Conservation (phyloP, 139 green algal genomes). For the Zygnema circumcarinatum region DNA sequence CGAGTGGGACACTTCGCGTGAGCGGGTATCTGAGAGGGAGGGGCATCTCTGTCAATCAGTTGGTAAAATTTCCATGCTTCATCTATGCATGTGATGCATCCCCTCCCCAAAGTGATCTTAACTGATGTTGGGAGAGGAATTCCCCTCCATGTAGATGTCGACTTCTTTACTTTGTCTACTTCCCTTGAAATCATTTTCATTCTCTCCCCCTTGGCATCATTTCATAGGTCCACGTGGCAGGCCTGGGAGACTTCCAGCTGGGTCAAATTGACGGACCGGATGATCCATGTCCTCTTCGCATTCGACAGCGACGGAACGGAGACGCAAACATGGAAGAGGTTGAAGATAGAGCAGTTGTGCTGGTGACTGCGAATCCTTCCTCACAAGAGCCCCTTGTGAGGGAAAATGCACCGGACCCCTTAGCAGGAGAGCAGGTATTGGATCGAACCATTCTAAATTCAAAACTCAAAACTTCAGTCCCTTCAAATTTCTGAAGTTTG, state of each 20-base stretch:
- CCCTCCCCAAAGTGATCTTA: no score
- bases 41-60: conserved; percentile 32
- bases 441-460: no score
- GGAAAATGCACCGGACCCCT: conserved; percentile 43
- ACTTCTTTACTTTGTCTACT: no score
- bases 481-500: no score
- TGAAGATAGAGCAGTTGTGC: conserved; percentile 7
- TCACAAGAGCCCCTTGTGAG: conserved; percentile 35
- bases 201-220: background rate
- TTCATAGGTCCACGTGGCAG: conserved; percentile 48
- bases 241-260: conserved; percentile 53
- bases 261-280: conserved; percentile 40
- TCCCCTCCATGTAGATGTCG: no score
- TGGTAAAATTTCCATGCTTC: no score
- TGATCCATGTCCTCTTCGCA: conserved; percentile 41
- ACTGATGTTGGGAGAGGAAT: no score
- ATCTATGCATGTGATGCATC: no score
- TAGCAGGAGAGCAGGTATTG: conserved; percentile 54
- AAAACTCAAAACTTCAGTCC: no score
- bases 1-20: conserved; percentile 5
- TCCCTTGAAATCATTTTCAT: no score
- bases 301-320: background rate
- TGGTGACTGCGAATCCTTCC: conserved; percentile 11
- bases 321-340: conserved; percentile 9
- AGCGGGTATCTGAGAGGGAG: conserved; percentile 43